These are phyloP conservation scores for Leishmania gerbilli DNA, from an alignment of 208 protist species.

Conservation along the genomic window DNA sequence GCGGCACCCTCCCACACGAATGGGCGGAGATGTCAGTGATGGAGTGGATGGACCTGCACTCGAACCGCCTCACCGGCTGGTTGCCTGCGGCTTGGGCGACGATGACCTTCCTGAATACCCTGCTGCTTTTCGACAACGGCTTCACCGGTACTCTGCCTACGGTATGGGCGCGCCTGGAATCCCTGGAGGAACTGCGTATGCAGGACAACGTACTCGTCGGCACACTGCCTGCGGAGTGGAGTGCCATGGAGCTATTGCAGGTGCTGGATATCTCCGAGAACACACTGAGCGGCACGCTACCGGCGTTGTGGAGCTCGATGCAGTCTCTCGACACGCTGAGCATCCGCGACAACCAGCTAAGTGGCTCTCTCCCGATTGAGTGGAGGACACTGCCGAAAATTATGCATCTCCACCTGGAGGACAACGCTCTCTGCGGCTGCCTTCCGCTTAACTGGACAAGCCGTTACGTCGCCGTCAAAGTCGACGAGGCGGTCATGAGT, in stretches of 20 bases:
- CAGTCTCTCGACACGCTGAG: conserved; percentile 10
- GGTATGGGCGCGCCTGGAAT: neutral
- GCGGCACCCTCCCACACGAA: conserved; percentile 13
- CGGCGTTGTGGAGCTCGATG: conserved; percentile 1
- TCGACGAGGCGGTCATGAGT: neutral
- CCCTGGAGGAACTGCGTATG: conserved; percentile 2
- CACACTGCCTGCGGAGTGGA: conserved; percentile 14
- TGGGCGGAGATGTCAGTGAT: conserved; percentile 5
- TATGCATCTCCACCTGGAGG: neutral
- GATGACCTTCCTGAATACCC: neutral
- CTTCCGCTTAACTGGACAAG: conserved; percentile 4
- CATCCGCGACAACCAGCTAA: neutral
- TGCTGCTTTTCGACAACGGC: conserved; percentile 2
- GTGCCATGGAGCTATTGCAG: neutral
- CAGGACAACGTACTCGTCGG: neutral
- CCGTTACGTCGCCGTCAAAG: neutral
- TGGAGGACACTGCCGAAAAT: neutral
- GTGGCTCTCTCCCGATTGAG: neutral
- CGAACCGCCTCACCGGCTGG: conserved; percentile 10
- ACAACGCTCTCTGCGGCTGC: conserved; percentile 9
- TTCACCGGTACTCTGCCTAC: conserved; percentile 7
- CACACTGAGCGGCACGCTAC: conserved; percentile 3
- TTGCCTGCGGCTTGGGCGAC: conserved; percentile 5
- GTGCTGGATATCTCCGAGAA: conserved; percentile 8
- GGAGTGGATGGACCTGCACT: neutral